Conservation (phyloP, 148 eudicot species). For the Polygonum maritimum region DNA sequence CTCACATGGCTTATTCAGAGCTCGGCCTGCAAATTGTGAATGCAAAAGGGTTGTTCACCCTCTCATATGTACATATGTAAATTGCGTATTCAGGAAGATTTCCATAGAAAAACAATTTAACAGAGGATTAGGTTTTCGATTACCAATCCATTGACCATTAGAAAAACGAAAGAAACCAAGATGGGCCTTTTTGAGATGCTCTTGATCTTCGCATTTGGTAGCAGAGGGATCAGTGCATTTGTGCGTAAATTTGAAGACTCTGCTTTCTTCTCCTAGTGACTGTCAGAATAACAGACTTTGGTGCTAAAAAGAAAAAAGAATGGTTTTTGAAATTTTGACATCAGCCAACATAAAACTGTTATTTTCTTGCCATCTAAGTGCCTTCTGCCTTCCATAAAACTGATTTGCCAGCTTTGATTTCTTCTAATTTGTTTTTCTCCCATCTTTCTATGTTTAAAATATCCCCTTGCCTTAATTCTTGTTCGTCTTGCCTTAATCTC, state of each 20-base stretch:
- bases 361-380: too few species aligned
- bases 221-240: not conserved
- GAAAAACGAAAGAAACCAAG: not conserved
- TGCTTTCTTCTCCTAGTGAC: not conserved
- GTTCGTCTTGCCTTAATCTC: too few species aligned
- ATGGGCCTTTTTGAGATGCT: not conserved
- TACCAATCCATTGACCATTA: not conserved
- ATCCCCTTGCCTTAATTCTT: too few species aligned
- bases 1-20: not conserved
- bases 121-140: not conserved
- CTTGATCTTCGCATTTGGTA: too few species aligned
- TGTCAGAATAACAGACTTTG: not conserved
- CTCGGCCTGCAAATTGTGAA: not conserved
- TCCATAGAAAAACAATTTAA: not conserved
- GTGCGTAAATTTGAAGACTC: not conserved
- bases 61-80: not conserved
- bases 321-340: too few species aligned
- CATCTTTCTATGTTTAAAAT: too few species aligned
- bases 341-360: too few species aligned
- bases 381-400: too few species aligned
- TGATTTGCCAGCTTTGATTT: too few species aligned
- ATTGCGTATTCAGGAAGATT: not conserved
- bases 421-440: too few species aligned
- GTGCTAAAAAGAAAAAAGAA: not conserved
- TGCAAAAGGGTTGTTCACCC: not conserved